phyloP scores from a whole-genome alignment of 164 flowering plant species.

The Dillenia turbinata region DNA sequence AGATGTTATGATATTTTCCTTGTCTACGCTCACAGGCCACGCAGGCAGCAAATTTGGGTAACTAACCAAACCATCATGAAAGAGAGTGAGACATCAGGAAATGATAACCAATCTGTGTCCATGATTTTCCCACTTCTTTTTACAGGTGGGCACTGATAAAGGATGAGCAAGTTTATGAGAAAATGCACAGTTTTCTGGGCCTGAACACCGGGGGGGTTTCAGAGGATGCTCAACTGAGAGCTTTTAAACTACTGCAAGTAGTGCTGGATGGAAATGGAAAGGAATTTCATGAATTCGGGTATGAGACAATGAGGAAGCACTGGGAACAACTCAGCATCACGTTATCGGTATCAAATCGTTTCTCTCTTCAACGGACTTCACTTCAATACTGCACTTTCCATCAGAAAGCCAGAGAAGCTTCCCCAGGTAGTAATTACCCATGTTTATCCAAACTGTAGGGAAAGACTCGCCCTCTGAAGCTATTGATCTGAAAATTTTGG shows the following conservation, averaged over 20 bases:
- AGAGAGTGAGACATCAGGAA: too few relatives aligned
- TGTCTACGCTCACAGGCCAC: conserved; percentile 50
- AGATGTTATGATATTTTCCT: conserved; percentile 63
- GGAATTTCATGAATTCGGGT: conserved; percentile 40
- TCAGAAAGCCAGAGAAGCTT: conserved; percentile 32
- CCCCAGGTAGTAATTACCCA: conserved; percentile 41
- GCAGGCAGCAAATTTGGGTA: conserved; percentile 83
- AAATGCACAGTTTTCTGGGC: conserved; percentile 23
- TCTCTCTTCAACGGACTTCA: conserved; percentile 41
- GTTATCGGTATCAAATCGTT: conserved; percentile 32
- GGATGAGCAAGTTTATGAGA: conserved; percentile 44
- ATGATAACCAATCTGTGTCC: too few relatives aligned
- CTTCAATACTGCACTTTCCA: conserved; percentile 35
- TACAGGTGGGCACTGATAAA: conserved; percentile 78
- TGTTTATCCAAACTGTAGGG: too few relatives aligned
- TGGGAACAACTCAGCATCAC: conserved; percentile 43
- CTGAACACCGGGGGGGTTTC: conserved; percentile 43
- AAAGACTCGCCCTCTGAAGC: too few relatives aligned
- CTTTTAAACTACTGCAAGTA: conserved; percentile 44
- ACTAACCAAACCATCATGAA: not conserved
- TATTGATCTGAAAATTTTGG: not conserved
- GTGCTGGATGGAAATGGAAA: conserved; percentile 29
- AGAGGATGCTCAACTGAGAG: conserved; percentile 57
- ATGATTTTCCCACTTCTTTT: not conserved
- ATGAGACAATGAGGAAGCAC: conserved; percentile 33